These are phyloP conservation scores for Komagataella phaffii DNA, from an alignment of 805 yeast genomes.

Conservation along the genomic window DNA sequence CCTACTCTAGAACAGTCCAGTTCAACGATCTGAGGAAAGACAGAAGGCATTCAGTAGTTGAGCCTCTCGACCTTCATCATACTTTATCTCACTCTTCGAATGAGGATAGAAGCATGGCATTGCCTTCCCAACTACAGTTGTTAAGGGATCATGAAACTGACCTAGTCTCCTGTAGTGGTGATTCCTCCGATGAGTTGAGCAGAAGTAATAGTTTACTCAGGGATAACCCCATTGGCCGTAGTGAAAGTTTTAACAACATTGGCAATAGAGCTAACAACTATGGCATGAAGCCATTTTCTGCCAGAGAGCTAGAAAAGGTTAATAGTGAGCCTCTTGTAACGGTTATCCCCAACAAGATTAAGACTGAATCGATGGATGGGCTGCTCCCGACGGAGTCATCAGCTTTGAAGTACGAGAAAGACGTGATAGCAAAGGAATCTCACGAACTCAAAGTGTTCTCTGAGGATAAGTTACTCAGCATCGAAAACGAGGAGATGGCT, in stretches of 20 bases:
- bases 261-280: not conserved
- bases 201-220: constrained; percentile 4
- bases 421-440: constrained; percentile 1
- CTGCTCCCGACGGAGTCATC: not conserved
- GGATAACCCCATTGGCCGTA: not conserved
- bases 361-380: not conserved
- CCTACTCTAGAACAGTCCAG: constrained; percentile 46
- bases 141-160: constrained; percentile 24
- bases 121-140: constrained; percentile 46
- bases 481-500: constrained; percentile 31
- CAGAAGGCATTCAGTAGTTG: not conserved
- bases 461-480: constrained; percentile 15
- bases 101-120: not conserved
- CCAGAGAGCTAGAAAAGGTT: not conserved
- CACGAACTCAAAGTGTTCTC: constrained; percentile 1
- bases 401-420: not conserved
- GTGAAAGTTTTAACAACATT: not conserved
- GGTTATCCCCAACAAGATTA: not conserved
- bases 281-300: not conserved
- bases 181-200: constrained; percentile 11
- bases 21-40: not conserved
- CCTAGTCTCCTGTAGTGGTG: constrained; percentile 14
- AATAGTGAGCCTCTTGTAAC: not conserved
- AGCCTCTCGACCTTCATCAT: not conserved
- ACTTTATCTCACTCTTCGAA: not conserved